A percentile compares a stretch with the other conserved stretches of the same genome.
phyloP scores from a whole-genome alignment of 2,329 filamentous ascomycete genomes.

The Penicillium sp. region DNA sequence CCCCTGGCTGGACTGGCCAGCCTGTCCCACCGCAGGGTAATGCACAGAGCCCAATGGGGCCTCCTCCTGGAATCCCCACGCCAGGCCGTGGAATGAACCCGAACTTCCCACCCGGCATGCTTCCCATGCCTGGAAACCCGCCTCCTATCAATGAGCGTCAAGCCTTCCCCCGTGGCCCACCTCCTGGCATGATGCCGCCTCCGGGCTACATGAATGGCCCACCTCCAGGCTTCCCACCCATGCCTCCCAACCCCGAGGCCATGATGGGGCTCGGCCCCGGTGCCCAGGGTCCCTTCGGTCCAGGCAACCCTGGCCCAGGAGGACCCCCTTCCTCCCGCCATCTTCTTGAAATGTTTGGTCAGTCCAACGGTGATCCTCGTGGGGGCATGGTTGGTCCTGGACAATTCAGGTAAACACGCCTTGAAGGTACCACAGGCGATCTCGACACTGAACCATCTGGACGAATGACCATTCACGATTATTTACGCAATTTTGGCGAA shows the following conservation, averaged over 20 bases:
- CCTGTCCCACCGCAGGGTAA: conserved; percentile 38
- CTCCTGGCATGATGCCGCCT: conserved; percentile 49
- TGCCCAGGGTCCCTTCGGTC: conserved; percentile 38
- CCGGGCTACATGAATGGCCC: conserved; percentile 49
- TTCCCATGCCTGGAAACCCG: conserved; percentile 31
- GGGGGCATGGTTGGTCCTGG: conserved; percentile 41
- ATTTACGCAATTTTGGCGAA: conserved; percentile 13
- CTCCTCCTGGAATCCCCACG: conserved; percentile 43
- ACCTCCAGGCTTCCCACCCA: conserved; percentile 42
- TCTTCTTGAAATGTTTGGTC: conserved; percentile 48
- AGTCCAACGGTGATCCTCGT: conserved; percentile 36
- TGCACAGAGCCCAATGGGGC: conserved; percentile 35
- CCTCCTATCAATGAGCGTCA: conserved; percentile 40
- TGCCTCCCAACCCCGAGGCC: conserved; percentile 41
- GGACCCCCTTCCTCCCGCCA: conserved; percentile 43
- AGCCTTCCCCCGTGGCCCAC: conserved; percentile 41
- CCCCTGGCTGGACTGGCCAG: conserved; percentile 43
- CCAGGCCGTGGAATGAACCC: conserved; percentile 41
- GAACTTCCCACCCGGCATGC: conserved; percentile 46
- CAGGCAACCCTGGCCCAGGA: conserved; percentile 38
- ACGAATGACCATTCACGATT: conserved; percentile 15
- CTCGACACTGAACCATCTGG: conserved; percentile 5
- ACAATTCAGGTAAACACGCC: conserved; percentile 34
- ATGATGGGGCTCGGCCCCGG: conserved; percentile 41
- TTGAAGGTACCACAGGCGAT: neutral